These are phyloP conservation scores for Adansonia madagascariensis DNA, from an alignment of 441 rosid species.

Conservation along the genomic window DNA sequence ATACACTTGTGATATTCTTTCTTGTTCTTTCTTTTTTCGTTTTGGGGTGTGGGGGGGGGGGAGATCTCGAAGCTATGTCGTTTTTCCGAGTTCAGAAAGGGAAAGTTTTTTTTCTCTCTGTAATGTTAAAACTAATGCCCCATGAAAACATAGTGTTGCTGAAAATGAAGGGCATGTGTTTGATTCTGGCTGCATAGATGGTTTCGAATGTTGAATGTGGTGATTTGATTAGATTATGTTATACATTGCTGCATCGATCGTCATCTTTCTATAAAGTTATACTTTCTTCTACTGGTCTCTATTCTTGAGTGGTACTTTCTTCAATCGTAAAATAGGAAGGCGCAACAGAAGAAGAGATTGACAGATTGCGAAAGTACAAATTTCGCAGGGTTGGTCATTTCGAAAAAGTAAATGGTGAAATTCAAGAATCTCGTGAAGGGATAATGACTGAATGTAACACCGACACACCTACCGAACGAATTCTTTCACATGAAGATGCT, in stretches of 20 bases:
- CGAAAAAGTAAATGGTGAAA: conserved; percentile 50
- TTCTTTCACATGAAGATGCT: conserved; percentile 55
- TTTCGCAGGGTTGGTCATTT: conserved; percentile 38
- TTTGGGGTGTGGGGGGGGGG: background rate
- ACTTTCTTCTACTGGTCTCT: background rate
- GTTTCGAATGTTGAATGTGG: background rate
- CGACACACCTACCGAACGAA: conserved; percentile 43
- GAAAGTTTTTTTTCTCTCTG: no score
- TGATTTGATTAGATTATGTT: conserved; percentile 2
- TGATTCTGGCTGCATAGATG: background rate
- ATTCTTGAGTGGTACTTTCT: conserved; percentile 16
- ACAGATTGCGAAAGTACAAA: conserved; percentile 54
- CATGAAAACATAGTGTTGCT: background rate
- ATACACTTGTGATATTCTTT: background rate
- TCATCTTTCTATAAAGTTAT: background rate
- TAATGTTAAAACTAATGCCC: background rate
- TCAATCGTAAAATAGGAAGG: conserved; percentile 53
- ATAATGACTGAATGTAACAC: conserved; percentile 53
- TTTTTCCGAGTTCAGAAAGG: no score
- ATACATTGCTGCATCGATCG: background rate
- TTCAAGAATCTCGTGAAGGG: conserved; percentile 49
- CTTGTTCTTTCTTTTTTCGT: no score
- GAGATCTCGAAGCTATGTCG: background rate
- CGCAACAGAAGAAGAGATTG: conserved; percentile 69
- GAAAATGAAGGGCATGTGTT: background rate